phyloP scores from a whole-genome alignment of 2,329 filamentous ascomycete species.

The Colletotrichum sp. region DNA sequence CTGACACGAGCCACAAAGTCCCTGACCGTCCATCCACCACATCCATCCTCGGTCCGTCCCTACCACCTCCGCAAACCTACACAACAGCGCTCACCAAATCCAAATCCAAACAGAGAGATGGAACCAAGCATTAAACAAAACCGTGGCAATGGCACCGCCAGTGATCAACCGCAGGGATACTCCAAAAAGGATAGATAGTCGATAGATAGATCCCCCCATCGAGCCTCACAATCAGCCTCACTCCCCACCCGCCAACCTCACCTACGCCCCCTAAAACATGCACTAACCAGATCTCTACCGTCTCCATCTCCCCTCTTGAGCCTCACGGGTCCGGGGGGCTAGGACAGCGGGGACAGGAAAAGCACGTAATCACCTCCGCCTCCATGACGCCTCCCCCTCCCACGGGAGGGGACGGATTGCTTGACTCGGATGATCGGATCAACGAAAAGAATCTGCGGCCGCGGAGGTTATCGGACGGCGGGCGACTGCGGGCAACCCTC shows the following conservation, averaged over 20 bases:
- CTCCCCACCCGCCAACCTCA: neutral
- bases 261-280: neutral
- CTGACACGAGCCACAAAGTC: neutral
- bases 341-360: neutral
- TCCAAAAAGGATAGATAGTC: neutral
- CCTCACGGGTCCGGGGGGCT: neutral
- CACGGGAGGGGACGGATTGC: neutral
- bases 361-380: neutral
- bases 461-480: neutral
- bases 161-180: neutral
- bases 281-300: neutral
- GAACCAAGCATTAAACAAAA: neutral
- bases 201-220: neutral
- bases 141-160: neutral
- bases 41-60: neutral
- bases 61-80: neutral
- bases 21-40: neutral
- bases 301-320: neutral
- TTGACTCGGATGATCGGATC: neutral
- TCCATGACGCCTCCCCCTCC: neutral
- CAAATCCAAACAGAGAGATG: neutral
- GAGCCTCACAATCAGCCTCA: neutral
- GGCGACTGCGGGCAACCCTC: neutral
- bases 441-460: neutral
- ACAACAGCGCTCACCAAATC: neutral